phyloP scores from a whole-genome alignment of 1,284 basidiomycete genomes.

The Mixia osmundae region DNA sequence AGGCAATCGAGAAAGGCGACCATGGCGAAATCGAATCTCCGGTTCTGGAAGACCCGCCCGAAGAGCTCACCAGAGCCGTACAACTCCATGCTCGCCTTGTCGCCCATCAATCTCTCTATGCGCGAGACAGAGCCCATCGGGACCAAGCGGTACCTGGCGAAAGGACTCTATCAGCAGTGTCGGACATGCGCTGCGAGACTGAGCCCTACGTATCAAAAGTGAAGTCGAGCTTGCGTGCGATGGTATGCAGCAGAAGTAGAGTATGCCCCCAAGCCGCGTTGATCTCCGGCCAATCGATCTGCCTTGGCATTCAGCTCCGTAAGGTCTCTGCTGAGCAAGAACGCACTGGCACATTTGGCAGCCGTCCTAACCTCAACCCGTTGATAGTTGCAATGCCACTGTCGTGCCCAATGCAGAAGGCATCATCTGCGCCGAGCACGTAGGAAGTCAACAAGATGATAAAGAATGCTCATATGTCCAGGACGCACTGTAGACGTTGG shows the following conservation, averaged over 20 bases:
- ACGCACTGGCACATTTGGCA: slow-evolving; percentile 38
- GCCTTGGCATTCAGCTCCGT: too few species aligned
- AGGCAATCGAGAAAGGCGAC: slow-evolving; percentile 86
- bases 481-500: slow-evolving; percentile 61
- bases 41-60: slow-evolving; percentile 67
- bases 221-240: slow-evolving; percentile 69
- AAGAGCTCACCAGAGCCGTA: slow-evolving; percentile 64
- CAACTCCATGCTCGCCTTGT: slow-evolving; percentile 64
- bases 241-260: slow-evolving; percentile 66
- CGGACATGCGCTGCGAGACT: too few species aligned
- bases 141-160: slow-evolving; percentile 49
- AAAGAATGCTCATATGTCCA: background rate
- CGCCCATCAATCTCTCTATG: slow-evolving; percentile 49
- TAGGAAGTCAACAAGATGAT: background rate
- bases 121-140: slow-evolving; percentile 83
- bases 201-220: slow-evolving; percentile 46
- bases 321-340: slow-evolving; percentile 24
- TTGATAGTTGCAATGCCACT: slow-evolving; percentile 91
- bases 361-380: slow-evolving; percentile 67
- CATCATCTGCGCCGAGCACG: slow-evolving; percentile 34
- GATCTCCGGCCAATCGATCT: slow-evolving; percentile 97
- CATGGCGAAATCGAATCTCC: slow-evolving; percentile 88
- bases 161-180: too few species aligned
- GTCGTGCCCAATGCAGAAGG: slow-evolving; percentile 91
- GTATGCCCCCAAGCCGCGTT: slow-evolving; percentile 98